These are phyloP conservation scores for Schoenoplectus tabernaemontani DNA, from an alignment of 202 grass and related monocot genomes.

Conservation along the genomic window DNA sequence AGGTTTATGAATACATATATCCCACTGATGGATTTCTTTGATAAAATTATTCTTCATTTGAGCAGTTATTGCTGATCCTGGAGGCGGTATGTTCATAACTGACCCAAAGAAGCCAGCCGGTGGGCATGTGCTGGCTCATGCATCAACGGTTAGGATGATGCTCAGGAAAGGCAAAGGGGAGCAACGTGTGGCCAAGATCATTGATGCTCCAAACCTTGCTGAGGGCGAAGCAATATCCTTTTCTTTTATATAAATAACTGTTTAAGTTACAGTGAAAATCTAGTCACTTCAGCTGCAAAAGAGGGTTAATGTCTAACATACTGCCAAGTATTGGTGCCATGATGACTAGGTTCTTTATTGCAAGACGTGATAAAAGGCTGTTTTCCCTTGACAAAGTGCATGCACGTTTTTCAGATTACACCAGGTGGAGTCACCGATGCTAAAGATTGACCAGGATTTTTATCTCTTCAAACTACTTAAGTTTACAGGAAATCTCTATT, in stretches of 20 bases:
- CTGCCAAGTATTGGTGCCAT: background rate
- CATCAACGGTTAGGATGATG: constrained; percentile 69
- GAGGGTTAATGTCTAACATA: background rate
- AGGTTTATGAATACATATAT: background rate
- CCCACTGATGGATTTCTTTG: background rate
- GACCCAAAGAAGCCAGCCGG: constrained; percentile 83
- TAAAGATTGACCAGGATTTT: constrained; percentile 50
- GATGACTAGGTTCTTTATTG: background rate
- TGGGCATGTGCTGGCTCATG: constrained; percentile 74
- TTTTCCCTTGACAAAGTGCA: constrained; percentile 44
- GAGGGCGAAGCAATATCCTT: constrained; percentile 97
- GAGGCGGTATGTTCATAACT: constrained; percentile 74
- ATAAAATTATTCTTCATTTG: constrained; percentile 17
- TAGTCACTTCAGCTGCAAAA: background rate
- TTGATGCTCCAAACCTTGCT: constrained; percentile 85
- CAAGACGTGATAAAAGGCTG: background rate
- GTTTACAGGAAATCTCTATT: background rate
- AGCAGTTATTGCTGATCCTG: constrained; percentile 89
- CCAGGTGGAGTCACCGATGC: constrained; percentile 69
- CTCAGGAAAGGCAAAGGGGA: constrained; percentile 94
- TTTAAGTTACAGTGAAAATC: background rate
- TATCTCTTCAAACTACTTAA: background rate
- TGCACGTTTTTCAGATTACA: constrained; percentile 83
- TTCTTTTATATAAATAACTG: constrained; percentile 6
- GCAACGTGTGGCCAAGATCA: constrained; percentile 83